A percentile compares a stretch with the other conserved stretches of the same genome.
Evolutionary conservation across 805 yeast genomes (phyloP).

Genomic region (Metschnikowia borealis): DNA sequence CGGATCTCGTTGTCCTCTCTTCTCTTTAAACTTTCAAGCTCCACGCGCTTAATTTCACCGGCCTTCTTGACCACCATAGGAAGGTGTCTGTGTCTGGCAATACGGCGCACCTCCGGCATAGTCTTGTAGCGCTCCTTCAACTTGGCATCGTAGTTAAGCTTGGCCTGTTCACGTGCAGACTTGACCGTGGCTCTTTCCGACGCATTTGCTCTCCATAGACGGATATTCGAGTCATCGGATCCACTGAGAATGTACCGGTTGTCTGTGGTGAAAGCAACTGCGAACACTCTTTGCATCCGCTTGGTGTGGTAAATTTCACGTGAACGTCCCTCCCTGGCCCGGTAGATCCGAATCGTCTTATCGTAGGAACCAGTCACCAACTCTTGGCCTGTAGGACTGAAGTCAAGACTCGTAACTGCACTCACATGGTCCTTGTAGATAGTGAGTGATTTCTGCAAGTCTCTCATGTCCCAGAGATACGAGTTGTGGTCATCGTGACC

Average conservation of each 20-base stretch:
- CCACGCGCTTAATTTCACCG: slow-evolving; percentile 75
- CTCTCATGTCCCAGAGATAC: slow-evolving; percentile 95
- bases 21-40: slow-evolving; percentile 67
- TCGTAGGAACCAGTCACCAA: slow-evolving; percentile 94
- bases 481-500: slow-evolving; percentile 94
- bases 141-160: slow-evolving; percentile 86
- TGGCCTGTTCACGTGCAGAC: slow-evolving; percentile 72
- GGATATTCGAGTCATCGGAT: slow-evolving; percentile 92
- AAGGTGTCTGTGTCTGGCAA: slow-evolving; percentile 86
- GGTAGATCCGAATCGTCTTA: slow-evolving; percentile 80
- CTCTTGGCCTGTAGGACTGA: slow-evolving; percentile 96
- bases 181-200: slow-evolving; percentile 80
- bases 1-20: slow-evolving; percentile 81
- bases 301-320: slow-evolving; percentile 94
- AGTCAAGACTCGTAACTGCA: slow-evolving; percentile 92
- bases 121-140: slow-evolving; percentile 87
- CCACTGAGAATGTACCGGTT: slow-evolving; percentile 83
- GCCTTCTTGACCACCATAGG: slow-evolving; percentile 89
- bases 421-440: slow-evolving; percentile 94
- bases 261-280: slow-evolving; percentile 83
- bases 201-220: slow-evolving; percentile 89
- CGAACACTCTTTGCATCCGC: slow-evolving; percentile 93
- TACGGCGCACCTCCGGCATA: slow-evolving; percentile 95
- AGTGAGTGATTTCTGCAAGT: slow-evolving; percentile 73
- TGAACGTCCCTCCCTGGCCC: slow-evolving; percentile 79